Conservation (phyloP, 2,329 filamentous ascomycete genomes). For the Xylaria sp. region DNA sequence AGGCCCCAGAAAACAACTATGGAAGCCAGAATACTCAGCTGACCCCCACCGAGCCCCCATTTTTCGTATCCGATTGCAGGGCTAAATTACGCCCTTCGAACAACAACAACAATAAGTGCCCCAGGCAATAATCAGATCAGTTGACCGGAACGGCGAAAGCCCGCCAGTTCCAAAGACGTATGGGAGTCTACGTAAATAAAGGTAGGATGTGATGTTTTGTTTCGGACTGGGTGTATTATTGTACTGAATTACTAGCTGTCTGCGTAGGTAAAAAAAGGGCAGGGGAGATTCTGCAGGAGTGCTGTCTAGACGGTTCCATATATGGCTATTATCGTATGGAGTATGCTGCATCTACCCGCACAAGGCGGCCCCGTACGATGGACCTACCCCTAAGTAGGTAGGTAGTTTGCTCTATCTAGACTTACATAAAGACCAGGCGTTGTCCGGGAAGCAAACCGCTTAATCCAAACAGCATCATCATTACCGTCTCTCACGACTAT, state of each 20-base stretch:
- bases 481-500: not conserved
- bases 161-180: too few species aligned
- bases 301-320: not conserved
- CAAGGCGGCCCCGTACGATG: not conserved
- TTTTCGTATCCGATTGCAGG: too few species aligned
- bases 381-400: not conserved
- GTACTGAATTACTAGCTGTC: not conserved
- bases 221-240: too few species aligned
- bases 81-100: too few species aligned
- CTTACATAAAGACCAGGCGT: not conserved
- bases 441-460: not conserved
- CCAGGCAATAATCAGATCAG: too few species aligned
- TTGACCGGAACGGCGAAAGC: too few species aligned
- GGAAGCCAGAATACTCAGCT: too few species aligned
- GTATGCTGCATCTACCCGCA: slow-evolving; percentile 7
- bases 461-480: not conserved
- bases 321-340: not conserved
- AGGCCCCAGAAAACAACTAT: too few species aligned
- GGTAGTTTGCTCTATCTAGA: not conserved
- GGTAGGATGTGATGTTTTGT: too few species aligned
- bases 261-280: not conserved
- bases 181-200: too few species aligned
- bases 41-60: too few species aligned
- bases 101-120: too few species aligned
- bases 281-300: not conserved